Conservation (phyloP, 73 alveolate genomes). For the Breviolum minutum region DNA sequence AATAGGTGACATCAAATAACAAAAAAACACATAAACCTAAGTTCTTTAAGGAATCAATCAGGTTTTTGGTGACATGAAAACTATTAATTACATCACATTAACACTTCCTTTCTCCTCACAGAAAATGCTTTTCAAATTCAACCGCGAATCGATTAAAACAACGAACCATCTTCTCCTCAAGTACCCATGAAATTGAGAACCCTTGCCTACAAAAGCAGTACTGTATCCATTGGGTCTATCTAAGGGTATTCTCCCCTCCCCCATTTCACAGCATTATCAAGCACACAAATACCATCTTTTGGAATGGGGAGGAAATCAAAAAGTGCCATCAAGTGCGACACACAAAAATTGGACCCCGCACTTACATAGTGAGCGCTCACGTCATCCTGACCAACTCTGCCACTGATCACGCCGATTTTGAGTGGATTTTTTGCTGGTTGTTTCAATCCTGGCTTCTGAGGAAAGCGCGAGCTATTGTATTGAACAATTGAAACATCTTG, state of each 20-base stretch:
- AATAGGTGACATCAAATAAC: too few relatives aligned
- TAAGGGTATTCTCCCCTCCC: neutral
- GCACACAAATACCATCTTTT: too few relatives aligned
- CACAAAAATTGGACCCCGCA: neutral
- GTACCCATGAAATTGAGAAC: neutral
- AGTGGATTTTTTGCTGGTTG: neutral
- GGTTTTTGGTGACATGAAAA: too few relatives aligned
- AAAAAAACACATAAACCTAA: too few relatives aligned
- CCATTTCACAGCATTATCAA: neutral
- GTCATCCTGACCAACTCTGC: slow-evolving; percentile 29
- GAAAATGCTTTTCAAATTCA: too few relatives aligned
- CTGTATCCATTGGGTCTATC: neutral
- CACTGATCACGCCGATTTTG: neutral
- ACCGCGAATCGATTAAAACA: too few relatives aligned
- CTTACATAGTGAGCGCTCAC: slow-evolving; percentile 59
- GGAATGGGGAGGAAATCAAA: too few relatives aligned
- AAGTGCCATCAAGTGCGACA: too few relatives aligned
- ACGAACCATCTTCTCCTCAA: neutral
- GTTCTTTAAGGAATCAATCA: too few relatives aligned
- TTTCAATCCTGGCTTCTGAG: neutral
- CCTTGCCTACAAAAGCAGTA: neutral
- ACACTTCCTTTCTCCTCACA: too few relatives aligned
- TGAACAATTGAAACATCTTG: too few relatives aligned
- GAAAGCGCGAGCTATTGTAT: neutral
- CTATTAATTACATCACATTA: too few relatives aligned